phyloP scores from a whole-genome alignment of 345 rosid genomes.

The Moricandia moricandioides region DNA sequence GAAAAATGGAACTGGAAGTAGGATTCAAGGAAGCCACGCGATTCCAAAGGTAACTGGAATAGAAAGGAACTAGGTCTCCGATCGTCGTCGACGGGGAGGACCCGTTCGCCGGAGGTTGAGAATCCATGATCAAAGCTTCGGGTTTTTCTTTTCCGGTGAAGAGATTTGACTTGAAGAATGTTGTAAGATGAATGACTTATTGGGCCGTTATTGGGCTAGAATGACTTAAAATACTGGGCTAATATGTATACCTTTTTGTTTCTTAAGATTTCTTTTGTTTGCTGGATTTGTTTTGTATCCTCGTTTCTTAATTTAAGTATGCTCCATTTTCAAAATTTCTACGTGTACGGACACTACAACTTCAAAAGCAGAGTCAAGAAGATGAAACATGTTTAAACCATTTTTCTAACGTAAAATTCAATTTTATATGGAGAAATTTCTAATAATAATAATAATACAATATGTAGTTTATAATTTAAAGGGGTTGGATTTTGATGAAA shows the following conservation, averaged over 20 bases:
- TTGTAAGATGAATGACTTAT: neutral
- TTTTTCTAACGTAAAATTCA: neutral
- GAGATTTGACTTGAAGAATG: neutral
- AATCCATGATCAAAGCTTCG: conserved; percentile 36
- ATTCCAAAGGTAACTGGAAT: conserved; percentile 52
- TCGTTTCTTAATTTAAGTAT: no score
- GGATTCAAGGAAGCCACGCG: conserved; percentile 46
- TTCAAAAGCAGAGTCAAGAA: neutral
- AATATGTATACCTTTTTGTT: neutral
- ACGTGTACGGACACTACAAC: neutral
- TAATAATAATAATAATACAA: no score
- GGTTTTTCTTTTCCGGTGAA: neutral
- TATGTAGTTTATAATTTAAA: no score
- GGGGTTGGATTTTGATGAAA: no score
- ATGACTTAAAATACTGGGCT: neutral
- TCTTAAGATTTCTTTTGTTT: no score
- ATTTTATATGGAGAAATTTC: neutral
- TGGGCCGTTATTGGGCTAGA: neutral
- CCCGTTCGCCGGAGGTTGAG: conserved; percentile 26
- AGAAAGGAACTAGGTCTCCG: conserved; percentile 46
- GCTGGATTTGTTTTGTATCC: no score
- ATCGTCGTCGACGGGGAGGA: conserved; percentile 24
- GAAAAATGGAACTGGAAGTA: conserved; percentile 36
- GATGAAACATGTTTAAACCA: neutral
- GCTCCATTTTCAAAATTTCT: neutral